phyloP scores from a whole-genome alignment of 2,329 filamentous ascomycete species.

The Pseudodiploospora longispora region DNA sequence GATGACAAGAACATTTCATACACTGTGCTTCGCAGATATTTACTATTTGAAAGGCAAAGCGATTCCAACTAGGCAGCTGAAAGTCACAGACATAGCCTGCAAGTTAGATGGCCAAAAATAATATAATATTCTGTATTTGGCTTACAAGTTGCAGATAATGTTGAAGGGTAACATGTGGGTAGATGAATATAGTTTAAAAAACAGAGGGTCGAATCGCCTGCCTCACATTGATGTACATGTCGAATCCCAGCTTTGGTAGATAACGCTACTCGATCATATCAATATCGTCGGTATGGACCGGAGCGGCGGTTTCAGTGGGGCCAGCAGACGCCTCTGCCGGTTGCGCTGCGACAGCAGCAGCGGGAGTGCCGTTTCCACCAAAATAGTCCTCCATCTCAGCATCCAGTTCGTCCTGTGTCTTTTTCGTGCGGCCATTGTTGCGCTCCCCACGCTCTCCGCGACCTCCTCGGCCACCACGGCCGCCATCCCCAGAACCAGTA shows the following conservation, averaged over 20 bases:
- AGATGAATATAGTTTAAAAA: too few relatives aligned
- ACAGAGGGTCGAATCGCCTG: background rate
- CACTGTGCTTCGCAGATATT: too few relatives aligned
- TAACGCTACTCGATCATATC: constrained; percentile 59
- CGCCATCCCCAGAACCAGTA: constrained; percentile 20
- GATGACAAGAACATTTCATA: too few relatives aligned
- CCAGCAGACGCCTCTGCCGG: constrained; percentile 20
- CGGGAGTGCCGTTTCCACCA: constrained; percentile 35
- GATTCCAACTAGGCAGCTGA: too few relatives aligned
- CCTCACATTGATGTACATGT: background rate
- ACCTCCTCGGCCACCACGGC: constrained; percentile 27
- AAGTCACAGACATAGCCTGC: too few relatives aligned
- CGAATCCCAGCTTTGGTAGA: background rate
- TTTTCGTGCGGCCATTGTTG: constrained; percentile 48
- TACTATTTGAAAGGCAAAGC: too few relatives aligned
- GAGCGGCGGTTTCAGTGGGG: constrained; percentile 24
- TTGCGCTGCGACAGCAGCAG: constrained; percentile 20
- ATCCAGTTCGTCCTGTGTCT: constrained; percentile 87
- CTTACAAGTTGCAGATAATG: too few relatives aligned
- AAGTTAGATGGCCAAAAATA: too few relatives aligned
- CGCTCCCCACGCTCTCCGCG: constrained; percentile 23
- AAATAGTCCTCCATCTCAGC: constrained; percentile 98
- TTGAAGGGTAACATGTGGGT: too few relatives aligned
- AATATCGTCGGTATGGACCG: constrained; percentile 44
- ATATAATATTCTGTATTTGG: too few relatives aligned